Evolutionary conservation across 1,139 yeast species (phyloP), one percentile per base, ranked within the genome.

Genomic region (Diutina rugosa): DNA sequence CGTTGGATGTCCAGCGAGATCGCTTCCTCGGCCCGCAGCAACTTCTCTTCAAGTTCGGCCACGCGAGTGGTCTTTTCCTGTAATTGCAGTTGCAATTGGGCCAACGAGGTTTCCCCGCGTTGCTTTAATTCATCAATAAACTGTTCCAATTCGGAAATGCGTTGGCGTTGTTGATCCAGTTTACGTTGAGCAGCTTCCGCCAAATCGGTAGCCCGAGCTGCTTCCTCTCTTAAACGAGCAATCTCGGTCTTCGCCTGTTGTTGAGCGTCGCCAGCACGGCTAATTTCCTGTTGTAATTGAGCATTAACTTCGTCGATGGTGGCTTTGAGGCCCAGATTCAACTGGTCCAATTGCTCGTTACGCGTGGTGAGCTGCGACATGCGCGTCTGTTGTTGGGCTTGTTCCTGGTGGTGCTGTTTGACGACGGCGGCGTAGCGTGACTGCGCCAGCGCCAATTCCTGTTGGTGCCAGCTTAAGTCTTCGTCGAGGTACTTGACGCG

Each of bases 171-270:
- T 59, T 81, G 84, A 1, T 69, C 65, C 8, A 78, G 71, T 74
- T 80, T 78, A 9, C 72, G 62, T 57, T 85, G 82, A 59, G 89
- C 74, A 21, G 87, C 72, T 54, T 79, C 82, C 2, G 82, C 74
- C 47, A 85, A 69, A 55, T 88, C 82, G 58, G 84, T 84, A 65
- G 86, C 90, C 46, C 81, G 70, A 2, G 81, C 69, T 64, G 87
- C 72, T 63, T 89, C 96, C 56, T 78, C 79, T 51, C 82, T 69
- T 62, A 81, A 83, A 51, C 79, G 82, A 38, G 81, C 80, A 59
- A 80, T 82, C 55, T 67, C 71, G 18, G 66, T 60, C 55, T 72
- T 73, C 46, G 60, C 61, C 48, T 68, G 66, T 6, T 67, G 63
- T 55, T 67, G 69, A 21, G 67, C 59, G n/a, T 64, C 63, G 1